Base-by-base conservation (phyloP, 202 grass and related monocot genomes). In the Zoysia matrella region DNA sequence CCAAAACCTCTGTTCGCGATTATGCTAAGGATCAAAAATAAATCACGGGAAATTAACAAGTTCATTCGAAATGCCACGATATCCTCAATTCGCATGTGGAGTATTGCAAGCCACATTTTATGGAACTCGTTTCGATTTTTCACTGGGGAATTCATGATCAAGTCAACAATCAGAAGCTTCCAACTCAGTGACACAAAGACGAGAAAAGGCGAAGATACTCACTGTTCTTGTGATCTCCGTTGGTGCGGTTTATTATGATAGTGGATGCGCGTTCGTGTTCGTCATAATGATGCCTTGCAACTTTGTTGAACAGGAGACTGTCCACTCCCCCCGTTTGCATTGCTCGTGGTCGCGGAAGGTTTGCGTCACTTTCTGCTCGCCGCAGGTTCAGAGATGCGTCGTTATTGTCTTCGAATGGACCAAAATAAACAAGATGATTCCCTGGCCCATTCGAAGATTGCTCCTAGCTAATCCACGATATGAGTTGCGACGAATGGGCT, bases 361-460 rank as follows among this genome's bases (percentile, higher is more conserved):
- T 63, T 6, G 55, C n/a, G 3, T 3, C 5, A 46, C 2, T 7
- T 11, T 53, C 1, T 56, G 52, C 47, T 44, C 36, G 36, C 7
- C 63, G 8, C 10, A 16, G 47, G 55, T 77, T 44, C 46, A 60
- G 65, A 12, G 22, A 22, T 51, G 56, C n/a, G 39, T 65, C 66
- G 82, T 84, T 52, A 52, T 47, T 16, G 64, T 72, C 56, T 46
- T 47, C 56, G 39, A 47, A 9, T 36, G 49, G 68, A 56, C 60
- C 2, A 42, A 49, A 43, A 79, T 72, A 79, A 72, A 82, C 11
- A 87, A 82, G 13, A 48, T 2, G 0, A 82, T 45, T 11, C n/a
- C 8, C 15, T 86, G 84, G 62, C 39, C 71, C 62, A 53, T 75
- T 1, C 22, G 11, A 42, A 63, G 47, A 82, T 86, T 76, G 76